A percentile compares a stretch with the other conserved stretches of the same genome.
phyloP scores from a whole-genome alignment of 306 rosid species.

The Echinosophora koreensis region DNA sequence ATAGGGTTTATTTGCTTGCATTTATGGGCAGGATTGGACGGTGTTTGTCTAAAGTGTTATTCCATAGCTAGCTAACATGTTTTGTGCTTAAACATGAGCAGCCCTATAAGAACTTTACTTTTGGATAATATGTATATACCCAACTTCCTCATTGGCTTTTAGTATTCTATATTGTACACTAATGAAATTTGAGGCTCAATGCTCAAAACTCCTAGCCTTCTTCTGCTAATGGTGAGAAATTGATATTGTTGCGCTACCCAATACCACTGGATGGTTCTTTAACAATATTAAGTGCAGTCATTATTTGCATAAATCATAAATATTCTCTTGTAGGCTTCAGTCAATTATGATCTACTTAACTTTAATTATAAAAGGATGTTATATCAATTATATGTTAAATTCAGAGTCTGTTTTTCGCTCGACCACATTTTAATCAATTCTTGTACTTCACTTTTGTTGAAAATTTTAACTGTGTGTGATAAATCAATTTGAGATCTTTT shows the following conservation, averaged over 20 bases:
- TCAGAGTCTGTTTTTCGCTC: background rate
- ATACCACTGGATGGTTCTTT: background rate
- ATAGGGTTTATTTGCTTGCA: slow-evolving; percentile 35
- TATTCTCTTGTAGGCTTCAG: background rate
- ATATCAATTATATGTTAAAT: slow-evolving; percentile 17
- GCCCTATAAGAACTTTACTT: background rate
- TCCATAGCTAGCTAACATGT: slow-evolving; percentile 5
- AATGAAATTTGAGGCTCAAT: slow-evolving; percentile 1
- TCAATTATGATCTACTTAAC: slow-evolving; percentile 4
- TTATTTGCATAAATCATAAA: slow-evolving; percentile 12
- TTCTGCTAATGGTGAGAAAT: background rate
- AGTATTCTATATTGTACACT: background rate
- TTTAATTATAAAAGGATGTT: background rate
- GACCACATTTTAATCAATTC: background rate
- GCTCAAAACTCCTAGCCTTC: background rate
- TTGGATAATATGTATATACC: slow-evolving; percentile 17
- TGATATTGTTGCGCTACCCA: background rate
- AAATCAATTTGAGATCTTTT: background rate
- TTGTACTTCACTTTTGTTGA: background rate
- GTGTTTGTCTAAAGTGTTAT: background rate
- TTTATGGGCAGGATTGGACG: slow-evolving; percentile 23
- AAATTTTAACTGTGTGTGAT: background rate
- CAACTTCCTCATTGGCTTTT: background rate
- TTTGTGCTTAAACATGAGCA: slow-evolving; percentile 3
- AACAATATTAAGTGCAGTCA: background rate